Evolutionary conservation across 2,329 filamentous ascomycete genomes (phyloP).

Genomic region (Ciborinia camelliae): DNA sequence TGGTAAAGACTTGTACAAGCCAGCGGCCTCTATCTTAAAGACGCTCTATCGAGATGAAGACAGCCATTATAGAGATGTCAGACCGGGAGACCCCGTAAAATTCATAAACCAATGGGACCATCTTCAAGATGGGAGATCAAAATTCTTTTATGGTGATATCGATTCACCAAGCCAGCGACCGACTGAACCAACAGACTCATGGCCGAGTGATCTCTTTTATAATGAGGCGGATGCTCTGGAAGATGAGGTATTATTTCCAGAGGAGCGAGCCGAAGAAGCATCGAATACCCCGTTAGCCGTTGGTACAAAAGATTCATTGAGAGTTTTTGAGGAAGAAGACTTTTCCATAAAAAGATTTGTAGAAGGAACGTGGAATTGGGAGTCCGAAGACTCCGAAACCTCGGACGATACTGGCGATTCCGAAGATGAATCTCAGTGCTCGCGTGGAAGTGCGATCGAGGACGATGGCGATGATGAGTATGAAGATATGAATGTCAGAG

Average conservation of each 20-base stretch:
- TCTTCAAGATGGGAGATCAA: neutral
- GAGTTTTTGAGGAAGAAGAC: conserved; percentile 20
- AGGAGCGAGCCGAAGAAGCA: conserved; percentile 30
- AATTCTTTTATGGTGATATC: conserved; percentile 10
- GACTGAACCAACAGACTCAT: conserved; percentile 1
- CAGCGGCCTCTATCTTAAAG: conserved; percentile 38
- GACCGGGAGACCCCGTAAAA: neutral
- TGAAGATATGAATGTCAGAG: neutral
- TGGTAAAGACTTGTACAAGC: conserved; percentile 37
- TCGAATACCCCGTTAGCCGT: conserved; percentile 1
- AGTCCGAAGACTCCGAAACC: conserved; percentile 19
- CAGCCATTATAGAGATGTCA: conserved; percentile 1
- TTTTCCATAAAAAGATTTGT: conserved; percentile 22
- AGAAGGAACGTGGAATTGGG: conserved; percentile 20
- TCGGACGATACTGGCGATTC: neutral
- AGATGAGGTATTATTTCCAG: conserved; percentile 43
- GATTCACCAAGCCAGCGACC: neutral
- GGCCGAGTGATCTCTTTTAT: conserved; percentile 37
- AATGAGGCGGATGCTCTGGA: conserved; percentile 42
- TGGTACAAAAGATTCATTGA: conserved; percentile 20
- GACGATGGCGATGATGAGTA: neutral
- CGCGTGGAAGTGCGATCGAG: neutral
- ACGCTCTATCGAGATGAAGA: conserved; percentile 40
- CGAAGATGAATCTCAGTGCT: neutral
- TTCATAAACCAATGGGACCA: conserved; percentile 10